phyloP scores from a whole-genome alignment of 495 filamentous ascomycete species.

The Daldinia vernicosa region DNA sequence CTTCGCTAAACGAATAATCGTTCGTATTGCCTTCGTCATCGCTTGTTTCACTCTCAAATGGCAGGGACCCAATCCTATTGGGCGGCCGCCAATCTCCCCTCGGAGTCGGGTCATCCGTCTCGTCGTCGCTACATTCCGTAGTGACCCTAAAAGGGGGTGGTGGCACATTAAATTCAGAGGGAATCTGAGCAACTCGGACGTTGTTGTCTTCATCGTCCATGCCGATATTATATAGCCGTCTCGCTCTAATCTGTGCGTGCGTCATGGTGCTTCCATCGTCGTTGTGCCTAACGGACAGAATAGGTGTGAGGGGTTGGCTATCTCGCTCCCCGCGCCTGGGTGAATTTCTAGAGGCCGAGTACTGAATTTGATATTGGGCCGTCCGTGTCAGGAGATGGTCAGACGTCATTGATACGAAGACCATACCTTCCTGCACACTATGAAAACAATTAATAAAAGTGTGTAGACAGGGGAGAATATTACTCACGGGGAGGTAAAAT shows the following conservation, averaged over 20 bases:
- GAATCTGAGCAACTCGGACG: slow-evolving; percentile 58
- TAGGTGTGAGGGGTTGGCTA: slow-evolving; percentile 45
- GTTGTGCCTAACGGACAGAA: slow-evolving; percentile 57
- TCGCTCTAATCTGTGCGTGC: slow-evolving; percentile 49
- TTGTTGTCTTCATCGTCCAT: slow-evolving; percentile 65
- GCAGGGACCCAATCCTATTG: slow-evolving; percentile 59
- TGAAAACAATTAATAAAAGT: slow-evolving; percentile 36
- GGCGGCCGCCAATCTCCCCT: slow-evolving; percentile 46
- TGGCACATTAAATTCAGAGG: slow-evolving; percentile 57
- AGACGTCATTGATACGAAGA: slow-evolving; percentile 86
- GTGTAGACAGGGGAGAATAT: slow-evolving; percentile 6
- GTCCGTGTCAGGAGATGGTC: slow-evolving; percentile 79
- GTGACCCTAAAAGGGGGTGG: slow-evolving; percentile 57
- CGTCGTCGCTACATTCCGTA: slow-evolving; percentile 64
- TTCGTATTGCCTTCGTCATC: slow-evolving; percentile 51
- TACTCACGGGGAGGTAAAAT: slow-evolving; percentile 87
- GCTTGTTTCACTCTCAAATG: slow-evolving; percentile 58
- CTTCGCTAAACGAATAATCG: slow-evolving; percentile 39
- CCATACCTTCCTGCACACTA: slow-evolving; percentile 91
- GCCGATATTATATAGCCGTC: slow-evolving; percentile 55
- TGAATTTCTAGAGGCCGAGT: slow-evolving; percentile 51
- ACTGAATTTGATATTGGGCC: slow-evolving; percentile 78
- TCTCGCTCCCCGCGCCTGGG: slow-evolving; percentile 39
- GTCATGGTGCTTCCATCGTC: slow-evolving; percentile 55
- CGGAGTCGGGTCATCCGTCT: slow-evolving; percentile 50